Conservation (phyloP, 2,329 filamentous ascomycete species). For the Rutstroemia sp. region DNA sequence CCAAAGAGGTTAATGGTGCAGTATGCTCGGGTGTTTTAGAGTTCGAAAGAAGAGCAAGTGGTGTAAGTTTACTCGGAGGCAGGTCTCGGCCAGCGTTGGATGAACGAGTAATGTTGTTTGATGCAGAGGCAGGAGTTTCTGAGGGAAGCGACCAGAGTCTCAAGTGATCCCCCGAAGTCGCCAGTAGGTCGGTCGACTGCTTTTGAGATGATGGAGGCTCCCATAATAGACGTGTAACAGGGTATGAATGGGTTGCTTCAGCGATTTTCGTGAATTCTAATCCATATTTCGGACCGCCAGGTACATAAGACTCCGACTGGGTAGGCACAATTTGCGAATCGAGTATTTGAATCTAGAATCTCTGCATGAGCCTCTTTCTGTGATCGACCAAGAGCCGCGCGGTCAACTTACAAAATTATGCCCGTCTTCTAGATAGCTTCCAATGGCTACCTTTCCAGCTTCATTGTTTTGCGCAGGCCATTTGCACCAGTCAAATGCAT, state of each 20-base stretch:
- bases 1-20: conserved; percentile 87
- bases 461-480: conserved; percentile 77
- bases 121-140: conserved; percentile 45
- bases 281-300: conserved; percentile 64
- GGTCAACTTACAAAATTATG: conserved; percentile 77
- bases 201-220: conserved; percentile 93
- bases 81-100: conserved; percentile 51
- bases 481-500: conserved; percentile 99
- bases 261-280: conserved; percentile 90
- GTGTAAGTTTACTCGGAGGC: conserved; percentile 73
- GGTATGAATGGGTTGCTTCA: conserved; percentile 96
- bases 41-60: conserved; percentile 87
- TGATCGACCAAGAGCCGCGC: neutral
- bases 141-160: conserved; percentile 87
- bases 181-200: conserved; percentile 87
- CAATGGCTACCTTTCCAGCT: conserved; percentile 87
- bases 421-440: conserved; percentile 94
- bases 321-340: conserved; percentile 75
- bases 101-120: conserved; percentile 61
- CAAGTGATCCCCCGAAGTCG: conserved; percentile 90
- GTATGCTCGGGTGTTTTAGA: conserved; percentile 98
- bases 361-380: neutral
- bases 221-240: conserved; percentile 91
- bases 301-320: conserved; percentile 58
- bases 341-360: conserved; percentile 84